phyloP scores from a whole-genome alignment of 2,329 filamentous ascomycete species.

The Trichoderma asperellum region DNA sequence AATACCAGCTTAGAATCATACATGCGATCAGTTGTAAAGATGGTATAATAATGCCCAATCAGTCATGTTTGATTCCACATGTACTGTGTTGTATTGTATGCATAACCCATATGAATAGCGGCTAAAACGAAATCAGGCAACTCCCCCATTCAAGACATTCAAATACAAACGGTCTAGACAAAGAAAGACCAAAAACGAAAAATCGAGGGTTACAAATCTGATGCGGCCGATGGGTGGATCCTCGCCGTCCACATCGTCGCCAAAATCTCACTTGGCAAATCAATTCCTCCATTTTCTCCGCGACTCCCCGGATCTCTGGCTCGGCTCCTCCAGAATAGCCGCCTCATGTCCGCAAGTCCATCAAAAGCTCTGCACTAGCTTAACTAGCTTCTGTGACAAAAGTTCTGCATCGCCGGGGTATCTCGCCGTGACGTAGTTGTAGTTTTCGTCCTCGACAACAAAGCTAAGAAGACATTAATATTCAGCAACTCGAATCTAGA shows the following conservation, averaged over 20 bases:
- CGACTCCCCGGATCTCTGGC: conserved; percentile 10
- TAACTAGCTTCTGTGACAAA: conserved; percentile 31
- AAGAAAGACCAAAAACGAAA: not conserved
- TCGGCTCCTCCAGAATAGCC: not conserved
- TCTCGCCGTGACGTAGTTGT: conserved; percentile 54
- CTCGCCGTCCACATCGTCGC: not conserved
- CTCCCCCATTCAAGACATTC: not conserved
- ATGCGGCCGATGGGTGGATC: not conserved
- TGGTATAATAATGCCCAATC: not conserved
- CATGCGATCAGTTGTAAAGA: not conserved
- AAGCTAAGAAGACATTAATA: conserved; percentile 43
- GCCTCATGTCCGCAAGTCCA: not conserved
- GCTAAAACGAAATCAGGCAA: not conserved
- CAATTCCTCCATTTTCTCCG: conserved; percentile 12
- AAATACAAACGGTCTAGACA: not conserved
- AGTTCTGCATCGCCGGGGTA: conserved; percentile 50
- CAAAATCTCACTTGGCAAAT: conserved; percentile 20
- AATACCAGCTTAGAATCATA: not conserved
- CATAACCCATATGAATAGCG: not conserved
- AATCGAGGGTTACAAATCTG: conserved; percentile 10
- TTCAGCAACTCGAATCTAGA: not conserved
- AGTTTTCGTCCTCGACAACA: conserved; percentile 52
- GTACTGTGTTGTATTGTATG: not conserved
- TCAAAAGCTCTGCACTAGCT: conserved; percentile 22
- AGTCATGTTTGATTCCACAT: not conserved